A percentile compares a stretch with the other conserved stretches of the same genome.
Evolutionary conservation across 2,329 filamentous ascomycete genomes (phyloP).

Genomic region (Dactylellina haptotyla): DNA sequence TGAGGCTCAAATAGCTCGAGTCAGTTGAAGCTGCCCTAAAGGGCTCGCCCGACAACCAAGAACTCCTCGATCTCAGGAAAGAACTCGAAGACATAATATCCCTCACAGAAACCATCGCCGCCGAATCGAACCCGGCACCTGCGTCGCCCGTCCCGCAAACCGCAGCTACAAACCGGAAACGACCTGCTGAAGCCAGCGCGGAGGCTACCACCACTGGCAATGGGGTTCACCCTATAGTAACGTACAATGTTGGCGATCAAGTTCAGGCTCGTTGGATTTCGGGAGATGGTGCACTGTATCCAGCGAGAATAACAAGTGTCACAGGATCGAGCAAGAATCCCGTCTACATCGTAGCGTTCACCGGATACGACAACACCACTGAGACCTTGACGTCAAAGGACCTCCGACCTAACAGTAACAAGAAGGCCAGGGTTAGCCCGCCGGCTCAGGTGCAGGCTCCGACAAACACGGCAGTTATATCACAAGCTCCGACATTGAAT

Average conservation of each 20-base stretch:
- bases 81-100: conserved; percentile 85
- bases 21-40: conserved; percentile 79
- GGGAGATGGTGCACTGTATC: conserved; percentile 89
- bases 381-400: conserved; percentile 85
- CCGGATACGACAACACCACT: conserved; percentile 80
- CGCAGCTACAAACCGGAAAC: conserved; percentile 53
- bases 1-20: conserved; percentile 71
- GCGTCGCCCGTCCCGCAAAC: conserved; percentile 62
- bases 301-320: conserved; percentile 89
- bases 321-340: conserved; percentile 91
- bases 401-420: conserved; percentile 77
- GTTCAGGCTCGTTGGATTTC: conserved; percentile 91
- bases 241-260: conserved; percentile 77
- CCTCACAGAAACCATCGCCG: conserved; percentile 80
- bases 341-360: conserved; percentile 95
- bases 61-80: conserved; percentile 78
- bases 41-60: conserved; percentile 81
- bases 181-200: conserved; percentile 62
- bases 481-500: conserved; percentile 74
- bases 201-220: conserved; percentile 59
- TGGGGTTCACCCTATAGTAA: conserved; percentile 66
- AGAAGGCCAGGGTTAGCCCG: conserved; percentile 66
- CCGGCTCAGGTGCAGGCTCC: conserved; percentile 62
- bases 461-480: conserved; percentile 68
- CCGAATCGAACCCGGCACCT: conserved; percentile 76